Conservation (phyloP, 345 rosid genomes). For the Syzygium jambos region DNA sequence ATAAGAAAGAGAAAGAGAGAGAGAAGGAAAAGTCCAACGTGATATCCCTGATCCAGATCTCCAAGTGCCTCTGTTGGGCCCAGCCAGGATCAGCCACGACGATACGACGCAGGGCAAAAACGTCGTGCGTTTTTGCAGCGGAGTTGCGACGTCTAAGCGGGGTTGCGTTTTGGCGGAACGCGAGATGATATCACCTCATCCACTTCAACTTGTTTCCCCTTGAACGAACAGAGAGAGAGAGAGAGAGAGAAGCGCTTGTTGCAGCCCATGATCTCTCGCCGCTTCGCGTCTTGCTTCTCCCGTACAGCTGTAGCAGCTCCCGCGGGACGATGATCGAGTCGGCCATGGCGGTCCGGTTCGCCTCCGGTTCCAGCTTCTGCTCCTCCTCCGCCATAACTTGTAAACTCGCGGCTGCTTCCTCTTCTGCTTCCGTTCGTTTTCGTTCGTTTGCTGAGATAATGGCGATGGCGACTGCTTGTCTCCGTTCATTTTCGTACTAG, state of each 20-base stretch:
- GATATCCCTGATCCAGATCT: not conserved
- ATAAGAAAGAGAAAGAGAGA: not conserved
- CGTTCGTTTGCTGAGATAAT: not conserved
- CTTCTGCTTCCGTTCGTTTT: not conserved
- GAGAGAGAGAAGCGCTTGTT: not conserved
- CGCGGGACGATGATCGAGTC: slow-evolving; percentile 43
- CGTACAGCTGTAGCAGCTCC: not conserved
- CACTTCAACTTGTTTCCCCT: not conserved
- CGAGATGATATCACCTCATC: not conserved
- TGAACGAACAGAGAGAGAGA: not conserved
- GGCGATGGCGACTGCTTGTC: not conserved
- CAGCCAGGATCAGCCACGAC: not conserved
- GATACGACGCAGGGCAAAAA: not conserved
- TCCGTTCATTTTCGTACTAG: not conserved
- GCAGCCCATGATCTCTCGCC: not conserved
- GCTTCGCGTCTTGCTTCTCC: not conserved
- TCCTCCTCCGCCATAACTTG: slow-evolving; percentile 40
- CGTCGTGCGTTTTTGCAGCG: not conserved
- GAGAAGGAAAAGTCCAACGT: not conserved
- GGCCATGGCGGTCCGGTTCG: slow-evolving; percentile 58
- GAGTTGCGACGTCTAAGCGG: not conserved
- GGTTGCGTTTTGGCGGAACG: not conserved
- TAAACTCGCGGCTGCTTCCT: slow-evolving; percentile 11
- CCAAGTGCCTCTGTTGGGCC: not conserved
- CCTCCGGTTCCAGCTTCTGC: slow-evolving; percentile 39